Evolutionary conservation across 192 early-diverging fungal genomes (phyloP), one percentile per base, ranked within the genome.

Genomic region (Coemansia sp.): DNA sequence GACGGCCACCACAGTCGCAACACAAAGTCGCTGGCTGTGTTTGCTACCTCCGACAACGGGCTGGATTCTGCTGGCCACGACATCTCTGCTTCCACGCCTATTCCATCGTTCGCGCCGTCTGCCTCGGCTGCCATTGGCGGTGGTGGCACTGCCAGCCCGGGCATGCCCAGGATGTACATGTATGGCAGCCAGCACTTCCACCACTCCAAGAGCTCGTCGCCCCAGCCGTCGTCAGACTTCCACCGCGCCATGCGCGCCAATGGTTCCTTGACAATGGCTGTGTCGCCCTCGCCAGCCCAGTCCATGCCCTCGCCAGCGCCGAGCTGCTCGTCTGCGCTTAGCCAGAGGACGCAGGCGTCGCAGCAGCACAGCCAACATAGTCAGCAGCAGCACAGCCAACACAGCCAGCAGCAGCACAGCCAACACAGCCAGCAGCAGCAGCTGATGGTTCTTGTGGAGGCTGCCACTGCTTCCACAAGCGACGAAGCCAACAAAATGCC

Each of bases 1-100:
- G 81, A 78, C 66, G 74, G 77, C 59, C 74, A 84, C 65, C 83
- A 75, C 65, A 72, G 71, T 73, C 76, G 75, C 70, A 77, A 73
- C 67, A 78, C 70, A 67, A 80, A 77, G 70, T 72, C 75, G 13
- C 74, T 78, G 72, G 65, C 72, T 5, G 61, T 70, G 32, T 67
- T 65, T 17, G 38, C 64, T 14, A 55, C 79, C 22, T 43, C 56
- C 56, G 41, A 68, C 61, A 64, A 48, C 60, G 60, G 67, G 38
- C 39, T 60, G 62, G 42, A 25, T 25, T 25, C 25, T 39, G 57
- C 39, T 22, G 16, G 38, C 57, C 39, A 38, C 37, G n/a, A 39
- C 38, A 40, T 43, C 9, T 12, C 13, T 49, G 53, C 48, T 20
- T 56, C 64, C 40, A 22, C 44, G 13, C 17, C 39, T 45, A 49